phyloP scores from a whole-genome alignment of 2,329 filamentous ascomycete species.

The Paraphoma sp. region DNA sequence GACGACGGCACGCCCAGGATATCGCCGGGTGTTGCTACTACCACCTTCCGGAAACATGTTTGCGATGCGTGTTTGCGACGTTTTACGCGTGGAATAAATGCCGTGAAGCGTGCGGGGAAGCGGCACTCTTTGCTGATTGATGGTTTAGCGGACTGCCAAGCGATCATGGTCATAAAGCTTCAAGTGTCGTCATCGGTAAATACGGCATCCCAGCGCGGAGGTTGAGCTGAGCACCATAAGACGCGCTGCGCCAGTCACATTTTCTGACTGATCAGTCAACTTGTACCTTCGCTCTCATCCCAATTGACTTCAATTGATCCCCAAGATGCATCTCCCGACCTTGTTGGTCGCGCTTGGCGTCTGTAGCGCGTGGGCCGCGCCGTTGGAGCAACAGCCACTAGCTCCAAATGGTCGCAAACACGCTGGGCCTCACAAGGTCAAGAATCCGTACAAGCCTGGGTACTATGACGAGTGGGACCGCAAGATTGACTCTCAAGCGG shows the following conservation, averaged over 20 bases:
- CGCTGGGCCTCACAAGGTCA: constrained; percentile 30
- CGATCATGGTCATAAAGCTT: constrained; percentile 24
- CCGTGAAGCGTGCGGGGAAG: constrained; percentile 20
- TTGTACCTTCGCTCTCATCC: background rate
- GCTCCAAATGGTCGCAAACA: constrained; percentile 31
- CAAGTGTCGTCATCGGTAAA: constrained; percentile 51
- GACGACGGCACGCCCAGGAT: constrained; percentile 38
- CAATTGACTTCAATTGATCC: constrained; percentile 23
- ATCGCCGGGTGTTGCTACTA: constrained; percentile 10
- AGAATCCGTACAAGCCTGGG: constrained; percentile 65
- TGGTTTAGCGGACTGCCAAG: constrained; percentile 14
- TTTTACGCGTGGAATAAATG: constrained; percentile 15
- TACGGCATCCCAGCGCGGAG: constrained; percentile 16
- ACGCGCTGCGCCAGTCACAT: constrained; percentile 1
- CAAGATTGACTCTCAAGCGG: constrained; percentile 66
- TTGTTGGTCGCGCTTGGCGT: constrained; percentile 38
- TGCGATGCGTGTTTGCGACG: constrained; percentile 4
- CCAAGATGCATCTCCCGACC: constrained; percentile 37
- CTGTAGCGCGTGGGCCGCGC: constrained; percentile 33
- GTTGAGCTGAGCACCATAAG: background rate
- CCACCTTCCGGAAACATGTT: constrained; percentile 13
- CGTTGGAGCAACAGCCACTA: constrained; percentile 49
- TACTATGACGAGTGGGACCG: constrained; percentile 68
- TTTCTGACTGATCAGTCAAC: background rate
- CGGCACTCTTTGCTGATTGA: constrained; percentile 1